Percentiles rank a stretch among this genome's conserved stretches.
These are phyloP conservation scores for Beta macrorhiza DNA, from an alignment of 179 eudicot species.

Conservation along the genomic window DNA sequence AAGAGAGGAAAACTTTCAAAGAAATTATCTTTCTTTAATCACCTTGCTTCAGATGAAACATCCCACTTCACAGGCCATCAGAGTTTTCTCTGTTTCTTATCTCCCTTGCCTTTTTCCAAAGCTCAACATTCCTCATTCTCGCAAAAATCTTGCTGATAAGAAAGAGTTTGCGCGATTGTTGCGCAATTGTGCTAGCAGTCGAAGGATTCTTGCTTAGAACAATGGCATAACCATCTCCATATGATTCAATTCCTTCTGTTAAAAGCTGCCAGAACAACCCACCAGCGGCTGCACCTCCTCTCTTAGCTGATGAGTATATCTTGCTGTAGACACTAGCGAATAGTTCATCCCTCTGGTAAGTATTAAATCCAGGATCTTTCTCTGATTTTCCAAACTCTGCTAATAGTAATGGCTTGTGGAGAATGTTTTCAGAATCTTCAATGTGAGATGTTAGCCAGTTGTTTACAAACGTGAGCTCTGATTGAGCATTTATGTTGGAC, in stretches of 20 bases:
- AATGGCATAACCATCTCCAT: conserved; percentile 74
- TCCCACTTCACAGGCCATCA: conserved; percentile 28
- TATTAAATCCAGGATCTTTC: conserved; percentile 63
- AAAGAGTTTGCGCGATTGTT: conserved; percentile 59
- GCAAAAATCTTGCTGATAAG: conserved; percentile 54
- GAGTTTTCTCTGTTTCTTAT: conserved; percentile 40
- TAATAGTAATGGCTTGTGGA: conserved; percentile 68
- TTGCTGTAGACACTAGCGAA: conserved; percentile 52
- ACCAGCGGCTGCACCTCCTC: conserved; percentile 75
- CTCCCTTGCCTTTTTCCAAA: conserved; percentile 60
- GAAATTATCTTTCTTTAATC: neutral
- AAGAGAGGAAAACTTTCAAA: conserved; percentile 7
- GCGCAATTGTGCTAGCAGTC: conserved; percentile 58
- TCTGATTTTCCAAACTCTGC: conserved; percentile 84
- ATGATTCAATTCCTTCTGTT: conserved; percentile 60
- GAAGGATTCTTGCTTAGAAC: conserved; percentile 56
- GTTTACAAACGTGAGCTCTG: conserved; percentile 57
- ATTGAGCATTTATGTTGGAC: conserved; percentile 48
- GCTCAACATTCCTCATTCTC: conserved; percentile 48
- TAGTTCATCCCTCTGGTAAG: conserved; percentile 50
- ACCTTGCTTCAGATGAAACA: neutral
- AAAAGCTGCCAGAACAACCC: conserved; percentile 91
- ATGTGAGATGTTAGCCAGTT: conserved; percentile 77
- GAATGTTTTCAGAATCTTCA: conserved; percentile 51
- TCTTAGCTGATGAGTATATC: conserved; percentile 65